A percentile compares a stretch with the other conserved stretches of the same genome.
Evolutionary conservation across 306 rosid species (phyloP).

Genomic region (Vachellia collinsii): DNA sequence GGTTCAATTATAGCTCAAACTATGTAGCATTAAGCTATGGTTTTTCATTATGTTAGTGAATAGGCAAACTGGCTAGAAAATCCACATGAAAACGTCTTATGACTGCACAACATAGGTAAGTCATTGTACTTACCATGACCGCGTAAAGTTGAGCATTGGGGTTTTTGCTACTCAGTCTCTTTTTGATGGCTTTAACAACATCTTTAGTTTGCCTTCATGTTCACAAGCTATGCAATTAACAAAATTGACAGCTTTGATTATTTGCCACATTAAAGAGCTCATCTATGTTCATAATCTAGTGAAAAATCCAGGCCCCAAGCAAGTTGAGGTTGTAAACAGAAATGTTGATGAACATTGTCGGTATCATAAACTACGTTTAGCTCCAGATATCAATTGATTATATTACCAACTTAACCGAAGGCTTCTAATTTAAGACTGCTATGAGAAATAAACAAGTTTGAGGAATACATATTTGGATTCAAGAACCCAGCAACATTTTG

Average conservation of each 20-base stretch:
- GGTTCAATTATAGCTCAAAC: background rate
- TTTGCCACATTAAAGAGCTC: slow-evolving; percentile 10
- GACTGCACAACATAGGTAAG: background rate
- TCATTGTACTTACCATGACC: slow-evolving; percentile 54
- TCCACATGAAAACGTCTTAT: background rate
- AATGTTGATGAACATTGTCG: background rate
- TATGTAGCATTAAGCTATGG: background rate
- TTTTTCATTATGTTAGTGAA: background rate
- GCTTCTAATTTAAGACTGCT: slow-evolving; percentile 5
- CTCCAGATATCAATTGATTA: slow-evolving; percentile 14
- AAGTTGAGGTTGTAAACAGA: slow-evolving; percentile 4
- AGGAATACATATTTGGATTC: slow-evolving; percentile 22
- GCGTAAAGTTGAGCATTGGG: slow-evolving; percentile 63
- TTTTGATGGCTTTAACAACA: slow-evolving; percentile 64
- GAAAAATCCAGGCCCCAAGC: slow-evolving; percentile 4
- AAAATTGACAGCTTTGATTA: background rate
- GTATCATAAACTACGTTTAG: slow-evolving; percentile 25
- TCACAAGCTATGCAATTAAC: background rate
- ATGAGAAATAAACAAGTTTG: slow-evolving; percentile 12
- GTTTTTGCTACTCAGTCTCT: slow-evolving; percentile 62
- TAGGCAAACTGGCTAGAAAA: slow-evolving; percentile 12
- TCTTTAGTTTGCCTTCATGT: slow-evolving; percentile 59
- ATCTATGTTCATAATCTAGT: background rate
- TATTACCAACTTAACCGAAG: slow-evolving; percentile 2
- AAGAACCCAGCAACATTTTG: background rate